phyloP scores from a whole-genome alignment of 139 green algal species.

The Gonium pectorale region DNA sequence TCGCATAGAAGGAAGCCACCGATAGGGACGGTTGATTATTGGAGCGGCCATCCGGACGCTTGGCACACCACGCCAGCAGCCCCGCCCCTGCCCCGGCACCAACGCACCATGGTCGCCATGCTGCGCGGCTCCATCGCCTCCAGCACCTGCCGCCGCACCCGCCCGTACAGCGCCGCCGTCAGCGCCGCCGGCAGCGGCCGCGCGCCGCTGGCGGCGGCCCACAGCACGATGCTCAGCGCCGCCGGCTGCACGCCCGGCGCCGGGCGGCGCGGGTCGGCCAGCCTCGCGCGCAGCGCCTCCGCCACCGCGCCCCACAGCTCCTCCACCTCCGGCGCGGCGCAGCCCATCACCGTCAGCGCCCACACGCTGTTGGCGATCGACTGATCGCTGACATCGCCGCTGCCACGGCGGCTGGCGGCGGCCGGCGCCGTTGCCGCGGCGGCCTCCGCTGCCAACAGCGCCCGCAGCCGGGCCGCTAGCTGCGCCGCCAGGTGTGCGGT shows the following conservation, averaged over 20 bases:
- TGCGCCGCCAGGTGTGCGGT: neutral
- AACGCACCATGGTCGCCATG: slow-evolving; percentile 42
- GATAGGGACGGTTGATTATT: too few species aligned
- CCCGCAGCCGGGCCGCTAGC: neutral
- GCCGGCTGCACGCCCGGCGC: slow-evolving; percentile 3
- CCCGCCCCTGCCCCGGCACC: too few species aligned
- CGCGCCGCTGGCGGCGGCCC: neutral
- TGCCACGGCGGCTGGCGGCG: neutral
- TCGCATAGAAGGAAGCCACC: too few species aligned
- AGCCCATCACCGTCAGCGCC: slow-evolving; percentile 38
- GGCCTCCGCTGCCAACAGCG: neutral
- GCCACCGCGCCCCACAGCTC: slow-evolving; percentile 15
- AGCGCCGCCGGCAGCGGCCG: slow-evolving; percentile 39
- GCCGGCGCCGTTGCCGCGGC: neutral
- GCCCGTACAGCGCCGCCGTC: slow-evolving; percentile 29
- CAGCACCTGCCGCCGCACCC: neutral
- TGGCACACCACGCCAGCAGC: too few species aligned
- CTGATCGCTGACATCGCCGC: slow-evolving; percentile 5
- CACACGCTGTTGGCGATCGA: slow-evolving; percentile 38
- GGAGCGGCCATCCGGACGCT: too few species aligned
- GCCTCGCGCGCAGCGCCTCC: neutral
- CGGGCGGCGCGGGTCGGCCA: neutral
- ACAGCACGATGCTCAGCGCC: slow-evolving; percentile 35
- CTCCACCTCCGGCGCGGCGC: neutral
- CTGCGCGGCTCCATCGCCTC: slow-evolving; percentile 15